Evolutionary conservation across 129 eudicot species (phyloP), one percentile per base, ranked within the genome.

Genomic region (Saussurea involucrata): DNA sequence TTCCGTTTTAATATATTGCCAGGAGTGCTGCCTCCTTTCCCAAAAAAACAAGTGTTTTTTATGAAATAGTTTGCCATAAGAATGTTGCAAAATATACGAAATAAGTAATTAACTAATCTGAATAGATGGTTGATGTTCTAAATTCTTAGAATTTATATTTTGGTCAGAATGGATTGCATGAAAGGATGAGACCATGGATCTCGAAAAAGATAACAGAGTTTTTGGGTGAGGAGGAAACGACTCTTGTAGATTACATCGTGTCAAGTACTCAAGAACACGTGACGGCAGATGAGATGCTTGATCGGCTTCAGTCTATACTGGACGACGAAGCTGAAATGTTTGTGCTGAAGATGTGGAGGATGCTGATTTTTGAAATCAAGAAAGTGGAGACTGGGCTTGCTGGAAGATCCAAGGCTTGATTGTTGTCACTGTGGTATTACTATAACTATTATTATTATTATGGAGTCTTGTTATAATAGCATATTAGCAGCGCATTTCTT

Each of bases 281-380:
- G 21, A 90, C 87, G 37, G 99, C 96, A 72, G 44, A 83, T 31
- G 93, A 88, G 44, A 90, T 95, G 97, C 85, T 95, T 77, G 92
- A 92, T 33, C 83, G 88, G 71, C 95, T 95, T 70, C 90, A 85
- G 71, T 67, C 85, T 0, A 92, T 92, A 15, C 68, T 92, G 68
- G 97, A 95, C 20, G 99, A 92, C 66, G 97, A 95, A 85, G 99
- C 97, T 27, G 99, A 92, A 70, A 89, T 95, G 99, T 92, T 95
- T 85, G 97, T 95, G 57, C 87, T 92, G 6, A 92, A 95, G 85
- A 92, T 95, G 99, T 95, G 99, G 99, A 92, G 99, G 73, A 92
- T 95, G 99, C 97, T 94, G 34, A 94, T 94, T 66, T 94, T 91
- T 37, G 98, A 94, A 83, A 81, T 94, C 75, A 91, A 91, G 86